These are phyloP conservation scores for Cladosporium velox DNA, from an alignment of 2,329 filamentous ascomycete genomes.

Conservation along the genomic window DNA sequence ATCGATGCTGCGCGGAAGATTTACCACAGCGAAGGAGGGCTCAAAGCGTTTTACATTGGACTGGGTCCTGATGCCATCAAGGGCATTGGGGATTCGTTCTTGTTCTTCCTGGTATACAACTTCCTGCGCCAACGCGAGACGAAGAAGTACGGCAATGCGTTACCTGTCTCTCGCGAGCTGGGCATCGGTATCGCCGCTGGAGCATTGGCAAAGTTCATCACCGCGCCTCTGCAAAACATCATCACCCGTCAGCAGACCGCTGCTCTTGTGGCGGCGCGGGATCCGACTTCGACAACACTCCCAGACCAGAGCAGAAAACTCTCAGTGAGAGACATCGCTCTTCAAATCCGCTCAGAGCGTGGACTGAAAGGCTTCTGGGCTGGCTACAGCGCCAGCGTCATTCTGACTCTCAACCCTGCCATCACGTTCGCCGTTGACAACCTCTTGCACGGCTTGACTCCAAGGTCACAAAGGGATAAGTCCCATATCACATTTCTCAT, in stretches of 20 bases:
- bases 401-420: conserved; percentile 82
- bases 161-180: conserved; percentile 72
- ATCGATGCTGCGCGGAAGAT: conserved; percentile 72
- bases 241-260: conserved; percentile 80
- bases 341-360: conserved; percentile 66
- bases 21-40: conserved; percentile 68
- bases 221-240: conserved; percentile 78
- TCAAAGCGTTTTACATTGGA: conserved; percentile 65
- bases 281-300: conserved; percentile 35
- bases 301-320: conserved; percentile 34
- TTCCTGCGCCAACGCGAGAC: conserved; percentile 50
- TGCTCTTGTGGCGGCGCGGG: conserved; percentile 49
- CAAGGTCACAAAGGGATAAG: conserved; percentile 53
- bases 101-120: conserved; percentile 84
- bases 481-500: conserved; percentile 62
- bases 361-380: conserved; percentile 81
- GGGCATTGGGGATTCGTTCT: conserved; percentile 68
- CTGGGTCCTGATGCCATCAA: conserved; percentile 48
- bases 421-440: conserved; percentile 85
- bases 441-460: conserved; percentile 64
- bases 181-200: conserved; percentile 73
- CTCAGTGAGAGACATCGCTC: conserved; percentile 58
- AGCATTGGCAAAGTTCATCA: conserved; percentile 72
- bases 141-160: conserved; percentile 25
- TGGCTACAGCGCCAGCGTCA: conserved; percentile 77